Evolutionary conservation across 192 early-diverging fungal genomes (phyloP), one percentile per base, ranked within the genome.

Genomic region (Cetraspora pellucida): DNA sequence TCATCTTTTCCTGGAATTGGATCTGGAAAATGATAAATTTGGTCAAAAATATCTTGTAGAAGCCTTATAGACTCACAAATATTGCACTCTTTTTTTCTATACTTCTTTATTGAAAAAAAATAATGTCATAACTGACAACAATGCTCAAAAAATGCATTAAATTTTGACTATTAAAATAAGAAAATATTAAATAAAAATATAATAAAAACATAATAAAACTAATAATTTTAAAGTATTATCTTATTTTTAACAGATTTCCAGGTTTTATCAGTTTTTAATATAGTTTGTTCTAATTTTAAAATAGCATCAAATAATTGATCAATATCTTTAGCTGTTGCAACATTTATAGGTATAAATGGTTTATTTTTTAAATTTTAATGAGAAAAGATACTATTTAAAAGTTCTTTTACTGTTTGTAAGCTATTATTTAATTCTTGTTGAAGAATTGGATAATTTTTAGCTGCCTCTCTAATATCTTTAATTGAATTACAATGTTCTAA

Each of bases 41-140:
- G 13, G 25, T 59, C 1, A 11, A 59, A 59, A 0, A 59, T 9
- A 59, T 59, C 10, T 59, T 59, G 58, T 13, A 13, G 25, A 59
- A 21, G 21, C 14, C 58, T 0, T 10, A 27, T 27, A 27, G 25
- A 3, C 14, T 27, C 13, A 21, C 58, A 59, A 13, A 59, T 59
- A 28, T 25, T 2, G 25, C 58, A 59, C 10, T 59, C 3, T 27
- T 59, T 21, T 23, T 59, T 25, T 10, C 25, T 10, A 28, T 13
- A 59, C 11, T 59, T 59, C 11, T 59, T 59, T 23, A 59, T 59
- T 59, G 10, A 59, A 28, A 59, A 59, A 59, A 59, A 59, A 59
- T 59, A 59, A 9, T 11, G 27, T 27, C 10, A 11, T 13, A 13
- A 59, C 11, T 28, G 58, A 13, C 58, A 59, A 59, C 58, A 59